These are phyloP conservation scores for Clavaria fumosa DNA, from an alignment of 768 basidiomycete genomes.

Conservation along the genomic window DNA sequence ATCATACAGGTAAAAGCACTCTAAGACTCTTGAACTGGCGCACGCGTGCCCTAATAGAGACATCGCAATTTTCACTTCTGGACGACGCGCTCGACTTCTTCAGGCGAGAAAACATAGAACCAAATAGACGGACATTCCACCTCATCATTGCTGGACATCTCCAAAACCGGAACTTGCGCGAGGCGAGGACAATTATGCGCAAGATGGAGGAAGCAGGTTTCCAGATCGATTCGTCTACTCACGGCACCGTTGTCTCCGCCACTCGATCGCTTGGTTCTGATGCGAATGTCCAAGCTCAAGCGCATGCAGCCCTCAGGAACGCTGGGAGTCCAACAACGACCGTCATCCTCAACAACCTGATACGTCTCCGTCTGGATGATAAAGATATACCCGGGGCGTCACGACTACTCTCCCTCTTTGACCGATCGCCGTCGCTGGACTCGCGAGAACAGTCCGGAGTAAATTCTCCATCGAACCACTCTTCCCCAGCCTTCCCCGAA, in stretches of 20 bases:
- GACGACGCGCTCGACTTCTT: slow-evolving; percentile 36
- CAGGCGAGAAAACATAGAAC: slow-evolving; percentile 25
- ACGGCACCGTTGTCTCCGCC: slow-evolving; percentile 38
- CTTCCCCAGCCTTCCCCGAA: slow-evolving; percentile 6
- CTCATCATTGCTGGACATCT: slow-evolving; percentile 51
- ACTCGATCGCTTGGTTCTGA: slow-evolving; percentile 50
- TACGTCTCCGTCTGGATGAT: slow-evolving; percentile 43
- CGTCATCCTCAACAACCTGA: slow-evolving; percentile 52
- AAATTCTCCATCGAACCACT: slow-evolving; percentile 15
- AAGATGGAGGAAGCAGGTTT: slow-evolving; percentile 44
- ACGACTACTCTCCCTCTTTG: slow-evolving; percentile 35
- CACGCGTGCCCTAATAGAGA: slow-evolving; percentile 42
- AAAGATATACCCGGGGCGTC: slow-evolving; percentile 33
- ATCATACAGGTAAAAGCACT: slow-evolving; percentile 34
- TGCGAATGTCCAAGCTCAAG: slow-evolving; percentile 33
- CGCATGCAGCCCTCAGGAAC: slow-evolving; percentile 30
- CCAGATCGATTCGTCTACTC: slow-evolving; percentile 38
- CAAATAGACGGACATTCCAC: slow-evolving; percentile 52
- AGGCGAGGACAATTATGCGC: slow-evolving; percentile 36
- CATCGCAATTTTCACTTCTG: slow-evolving; percentile 31
- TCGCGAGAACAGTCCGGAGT: slow-evolving; percentile 11
- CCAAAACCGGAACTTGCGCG: slow-evolving; percentile 46
- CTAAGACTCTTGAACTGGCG: slow-evolving; percentile 57
- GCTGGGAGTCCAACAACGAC: slow-evolving; percentile 28
- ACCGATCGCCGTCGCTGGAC: slow-evolving; percentile 13